Base-by-base conservation (phyloP, 192 early-diverging fungal genomes). In the Neocallimastix lanati region DNA sequence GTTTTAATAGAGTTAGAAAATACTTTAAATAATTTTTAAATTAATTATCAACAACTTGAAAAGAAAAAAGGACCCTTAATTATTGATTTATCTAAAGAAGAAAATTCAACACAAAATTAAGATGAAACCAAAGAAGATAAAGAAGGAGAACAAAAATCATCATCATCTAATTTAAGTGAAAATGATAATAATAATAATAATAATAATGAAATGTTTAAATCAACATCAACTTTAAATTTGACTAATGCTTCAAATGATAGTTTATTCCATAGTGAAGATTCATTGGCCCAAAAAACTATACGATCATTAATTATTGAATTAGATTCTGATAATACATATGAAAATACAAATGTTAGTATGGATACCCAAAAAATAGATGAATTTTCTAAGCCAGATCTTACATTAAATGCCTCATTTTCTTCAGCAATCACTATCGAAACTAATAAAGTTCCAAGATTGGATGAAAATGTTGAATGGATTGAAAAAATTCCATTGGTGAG, bases 391-490 rank as follows among this genome's bases (percentile, higher is more conserved):
- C 3, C 30, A 33, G 11, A 3, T 33, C 3, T 6, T 33, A 33
- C 11, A 33, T 6, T 11, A 33, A 33, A 33, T 33, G n/a, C 18
- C 21, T 16, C 40, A 2, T 4, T 1, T 14, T 21, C 40, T 21
- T 50, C 40, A 21, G 6, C 1, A 21, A 14, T 6, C 4, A 50
- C 16, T 16, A 50, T 4, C 21, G 40, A 14, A 50, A 25, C 5
- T 2, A n/a, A 67, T 67, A 67, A 67, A n/a, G 4, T 7, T 25
- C 1, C n/a, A 28, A 79, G 28, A 29, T 36, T 79, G 18, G 79
- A 79, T 29, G 40, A 77, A 77, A 29, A 79, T 36, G 28, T 77
- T 1, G 50, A 40, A 76, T 79, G 79, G 79, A 77, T 77, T 76
- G 36, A 79, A 29, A 79, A 40, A n/a, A 9, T n/a, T 27, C 30